phyloP scores from a whole-genome alignment of 768 basidiomycete genomes.

The Omphalotus guepiniiformis region DNA sequence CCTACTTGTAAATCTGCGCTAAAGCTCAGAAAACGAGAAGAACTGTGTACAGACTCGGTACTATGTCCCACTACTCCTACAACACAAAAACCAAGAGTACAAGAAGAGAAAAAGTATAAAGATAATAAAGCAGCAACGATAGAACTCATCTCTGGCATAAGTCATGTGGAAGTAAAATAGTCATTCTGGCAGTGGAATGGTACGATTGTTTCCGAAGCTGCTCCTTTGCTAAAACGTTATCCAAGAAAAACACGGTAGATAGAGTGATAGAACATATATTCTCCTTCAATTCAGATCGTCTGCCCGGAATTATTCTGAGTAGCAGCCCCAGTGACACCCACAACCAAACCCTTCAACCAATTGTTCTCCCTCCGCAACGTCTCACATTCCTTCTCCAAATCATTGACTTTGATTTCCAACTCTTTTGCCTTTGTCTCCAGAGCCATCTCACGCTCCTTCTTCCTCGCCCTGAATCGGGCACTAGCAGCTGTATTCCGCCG shows the following conservation, averaged over 20 bases:
- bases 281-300: too few species aligned
- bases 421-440: conserved; percentile 84
- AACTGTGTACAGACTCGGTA: background rate
- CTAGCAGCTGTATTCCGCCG: conserved; percentile 90
- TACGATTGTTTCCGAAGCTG: too few species aligned
- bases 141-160: too few species aligned
- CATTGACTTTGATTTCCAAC: conserved; percentile 73
- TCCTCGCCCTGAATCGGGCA: conserved; percentile 91
- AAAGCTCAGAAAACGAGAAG: background rate
- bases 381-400: conserved; percentile 91
- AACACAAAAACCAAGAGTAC: background rate
- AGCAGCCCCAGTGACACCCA: conserved; percentile 73
- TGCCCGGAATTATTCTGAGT: conserved; percentile 32
- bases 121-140: background rate
- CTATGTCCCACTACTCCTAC: background rate
- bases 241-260: too few species aligned
- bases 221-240: too few species aligned
- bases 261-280: too few species aligned
- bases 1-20: background rate
- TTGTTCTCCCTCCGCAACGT: conserved; percentile 84
- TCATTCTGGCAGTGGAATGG: too few species aligned
- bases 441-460: conserved; percentile 92
- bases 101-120: background rate
- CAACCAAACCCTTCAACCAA: conserved; percentile 88
- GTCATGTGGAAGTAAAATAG: too few species aligned